Base-by-base conservation (phyloP, 1,284 basidiomycete species). In the Melampsora americana region DNA sequence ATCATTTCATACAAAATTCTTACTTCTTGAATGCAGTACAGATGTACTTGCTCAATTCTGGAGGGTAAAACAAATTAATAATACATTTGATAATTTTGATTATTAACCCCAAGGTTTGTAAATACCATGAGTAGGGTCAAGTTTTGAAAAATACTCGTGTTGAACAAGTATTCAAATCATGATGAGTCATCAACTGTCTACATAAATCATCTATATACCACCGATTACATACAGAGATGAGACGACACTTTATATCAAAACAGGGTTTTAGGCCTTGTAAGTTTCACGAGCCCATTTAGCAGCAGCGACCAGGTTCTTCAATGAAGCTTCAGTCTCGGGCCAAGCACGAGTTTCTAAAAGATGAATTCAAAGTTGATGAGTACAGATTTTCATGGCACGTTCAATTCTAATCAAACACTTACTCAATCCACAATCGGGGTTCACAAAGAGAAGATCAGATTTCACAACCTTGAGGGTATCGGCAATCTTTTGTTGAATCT, bases 401-500 rank as follows among this genome's bases (percentile, higher is more conserved):
- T 5, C 64, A 66, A n/a, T 20, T 30, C 23, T 46, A 2, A n/a
- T 32, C n/a, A 42, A 35, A 18, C 5, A 65, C 74, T 77, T 61
- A 82, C 85, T 85, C 75, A 84, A 83, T 83, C 83, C 84, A 85
- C 90, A 86, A 84, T 92, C 90, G 78, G 96, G 95, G 88, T 98
- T 98, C 85, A 98, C 87, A 84, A 94, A 92, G 84, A 77, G 62
- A 32, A 77, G 61, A 67, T 62, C 68, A 16, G 74, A 48, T 35
- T 69, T 77, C 39, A 77, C 74, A 32, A 44, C 74, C 67, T 77
- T 69, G 56, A 77, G 56, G 88, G 95, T 94, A 79, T 89, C 85
- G 84, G 89, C 88, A 84, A 99, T 88, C 82, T 94, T 92, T 81
- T 95, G 90, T 86, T 90, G 90, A 87, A 99, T 95, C 87, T 99